Percentiles rank a stretch among this genome's conserved stretches.
phyloP scores from a whole-genome alignment of 768 basidiomycete species.

The Boletellus ananas region DNA sequence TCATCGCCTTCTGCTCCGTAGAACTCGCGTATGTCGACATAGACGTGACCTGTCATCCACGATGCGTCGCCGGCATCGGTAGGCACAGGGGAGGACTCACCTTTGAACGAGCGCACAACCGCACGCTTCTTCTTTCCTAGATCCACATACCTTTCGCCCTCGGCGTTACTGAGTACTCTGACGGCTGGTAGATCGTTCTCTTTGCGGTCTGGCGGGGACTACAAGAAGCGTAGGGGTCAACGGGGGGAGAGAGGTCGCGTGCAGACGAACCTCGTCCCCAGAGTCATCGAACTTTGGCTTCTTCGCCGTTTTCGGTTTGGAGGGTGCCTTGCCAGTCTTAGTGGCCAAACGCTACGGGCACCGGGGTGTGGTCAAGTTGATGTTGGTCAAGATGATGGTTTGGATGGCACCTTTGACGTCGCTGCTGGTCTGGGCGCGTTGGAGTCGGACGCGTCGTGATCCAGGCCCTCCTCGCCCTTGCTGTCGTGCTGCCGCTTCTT shows the following conservation, averaged over 20 bases:
- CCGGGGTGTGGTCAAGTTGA: not conserved
- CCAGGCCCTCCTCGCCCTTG: slow-evolving; percentile 14
- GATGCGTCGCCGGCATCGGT: slow-evolving; percentile 22
- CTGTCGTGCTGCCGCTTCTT: slow-evolving; percentile 18
- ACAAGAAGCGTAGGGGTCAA: slow-evolving; percentile 16
- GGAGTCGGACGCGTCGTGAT: slow-evolving; percentile 13
- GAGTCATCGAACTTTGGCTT: slow-evolving; percentile 31
- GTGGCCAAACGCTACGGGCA: not conserved
- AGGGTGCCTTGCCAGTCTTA: slow-evolving; percentile 10
- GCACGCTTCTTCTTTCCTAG: slow-evolving; percentile 71
- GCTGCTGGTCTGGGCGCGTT: slow-evolving; percentile 5
- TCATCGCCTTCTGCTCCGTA: slow-evolving; percentile 56
- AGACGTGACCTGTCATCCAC: slow-evolving; percentile 38
- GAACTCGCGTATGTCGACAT: slow-evolving; percentile 75
- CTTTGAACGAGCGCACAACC: slow-evolving; percentile 50
- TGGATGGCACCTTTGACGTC: slow-evolving; percentile 14
- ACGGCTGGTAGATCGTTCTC: slow-evolving; percentile 1
- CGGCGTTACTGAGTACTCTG: slow-evolving; percentile 16
- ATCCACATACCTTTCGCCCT: slow-evolving; percentile 51
- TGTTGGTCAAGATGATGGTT: not conserved
- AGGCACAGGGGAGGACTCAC: slow-evolving; percentile 17
- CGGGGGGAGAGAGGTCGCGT: not conserved
- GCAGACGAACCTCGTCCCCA: slow-evolving; percentile 8
- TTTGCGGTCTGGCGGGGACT: slow-evolving; percentile 13
- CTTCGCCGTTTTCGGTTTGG: slow-evolving; percentile 29